Conservation (phyloP, 2,329 filamentous ascomycete species). For the Colletotrichum coccodes region DNA sequence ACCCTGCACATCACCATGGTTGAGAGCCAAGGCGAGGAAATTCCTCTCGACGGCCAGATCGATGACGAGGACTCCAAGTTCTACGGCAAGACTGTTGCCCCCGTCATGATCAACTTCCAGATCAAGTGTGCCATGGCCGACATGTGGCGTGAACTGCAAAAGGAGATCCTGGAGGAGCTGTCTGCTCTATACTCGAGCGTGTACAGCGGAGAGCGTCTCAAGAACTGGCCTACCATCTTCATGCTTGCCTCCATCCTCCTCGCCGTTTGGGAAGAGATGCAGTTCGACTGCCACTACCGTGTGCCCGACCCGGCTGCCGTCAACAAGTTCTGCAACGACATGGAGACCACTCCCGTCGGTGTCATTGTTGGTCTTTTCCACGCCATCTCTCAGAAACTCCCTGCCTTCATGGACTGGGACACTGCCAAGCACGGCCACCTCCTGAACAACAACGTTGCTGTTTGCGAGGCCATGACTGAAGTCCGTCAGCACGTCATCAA, state of each 20-base stretch:
- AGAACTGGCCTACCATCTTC: constrained; percentile 99
- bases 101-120: constrained; percentile 99
- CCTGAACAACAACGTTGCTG: constrained; percentile 88
- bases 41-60: constrained; percentile 82
- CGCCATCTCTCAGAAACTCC: constrained; percentile 96
- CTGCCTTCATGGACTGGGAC: constrained; percentile 93
- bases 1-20: constrained; percentile 96
- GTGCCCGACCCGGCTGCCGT: constrained; percentile 86
- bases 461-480: constrained; percentile 97
- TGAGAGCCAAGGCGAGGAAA: constrained; percentile 86
- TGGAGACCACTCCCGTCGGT: constrained; percentile 95
- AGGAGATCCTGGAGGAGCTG: constrained; percentile 94
- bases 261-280: constrained; percentile 98
- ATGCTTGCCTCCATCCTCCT: constrained; percentile 94
- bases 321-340: constrained; percentile 94
- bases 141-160: constrained; percentile 98
- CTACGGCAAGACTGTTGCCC: constrained; percentile 89
- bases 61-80: constrained; percentile 88
- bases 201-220: constrained; percentile 95
- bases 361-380: constrained; percentile 98
- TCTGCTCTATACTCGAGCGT: constrained; percentile 95
- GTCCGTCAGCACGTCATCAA: constrained; percentile 91
- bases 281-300: constrained; percentile 97
- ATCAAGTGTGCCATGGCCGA: constrained; percentile 97
- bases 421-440: constrained; percentile 90